phyloP scores from a whole-genome alignment of 176 grass and related monocot species.

The Elymus sibiricus region DNA sequence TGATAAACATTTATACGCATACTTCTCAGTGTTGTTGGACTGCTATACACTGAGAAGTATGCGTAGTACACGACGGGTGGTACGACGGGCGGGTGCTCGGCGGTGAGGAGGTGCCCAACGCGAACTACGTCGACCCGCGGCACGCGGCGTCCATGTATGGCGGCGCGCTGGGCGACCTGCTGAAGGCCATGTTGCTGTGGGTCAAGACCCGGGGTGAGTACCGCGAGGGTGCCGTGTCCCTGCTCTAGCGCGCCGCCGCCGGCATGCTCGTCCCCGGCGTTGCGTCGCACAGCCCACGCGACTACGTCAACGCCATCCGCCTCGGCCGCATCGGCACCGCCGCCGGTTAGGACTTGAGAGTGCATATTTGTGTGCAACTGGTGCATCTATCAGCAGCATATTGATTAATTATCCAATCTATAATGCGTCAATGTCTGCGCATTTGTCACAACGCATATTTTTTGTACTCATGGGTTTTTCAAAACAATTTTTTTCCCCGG shows the following conservation, averaged over 20 bases:
- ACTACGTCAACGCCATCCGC: slow-evolving; percentile 35
- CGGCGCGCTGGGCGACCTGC: slow-evolving; percentile 38
- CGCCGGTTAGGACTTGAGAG: neutral
- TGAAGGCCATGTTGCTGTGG: slow-evolving; percentile 49
- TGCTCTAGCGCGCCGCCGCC: slow-evolving; percentile 31
- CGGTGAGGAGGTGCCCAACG: slow-evolving; percentile 42
- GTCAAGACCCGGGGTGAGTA: slow-evolving; percentile 39
- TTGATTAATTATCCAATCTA: no score
- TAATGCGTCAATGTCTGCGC: no score
- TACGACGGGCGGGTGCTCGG: slow-evolving; percentile 35
- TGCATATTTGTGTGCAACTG: no score
- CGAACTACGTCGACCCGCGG: neutral
- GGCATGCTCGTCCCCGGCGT: slow-evolving; percentile 48
- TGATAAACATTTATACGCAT: no score
- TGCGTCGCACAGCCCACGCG: slow-evolving; percentile 60
- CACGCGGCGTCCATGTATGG: slow-evolving; percentile 34
- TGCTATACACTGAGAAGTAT: no score
- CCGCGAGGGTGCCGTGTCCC: slow-evolving; percentile 39
- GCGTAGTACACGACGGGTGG: slow-evolving; percentile 60
- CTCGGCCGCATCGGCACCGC: slow-evolving; percentile 20
- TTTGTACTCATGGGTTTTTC: no score
- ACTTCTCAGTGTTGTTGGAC: no score
- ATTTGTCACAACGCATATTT: no score
- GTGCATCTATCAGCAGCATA: no score
- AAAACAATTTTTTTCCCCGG: no score